Evolutionary conservation across 2,329 filamentous ascomycete genomes (phyloP).

Genomic region (Aciculosporium take): DNA sequence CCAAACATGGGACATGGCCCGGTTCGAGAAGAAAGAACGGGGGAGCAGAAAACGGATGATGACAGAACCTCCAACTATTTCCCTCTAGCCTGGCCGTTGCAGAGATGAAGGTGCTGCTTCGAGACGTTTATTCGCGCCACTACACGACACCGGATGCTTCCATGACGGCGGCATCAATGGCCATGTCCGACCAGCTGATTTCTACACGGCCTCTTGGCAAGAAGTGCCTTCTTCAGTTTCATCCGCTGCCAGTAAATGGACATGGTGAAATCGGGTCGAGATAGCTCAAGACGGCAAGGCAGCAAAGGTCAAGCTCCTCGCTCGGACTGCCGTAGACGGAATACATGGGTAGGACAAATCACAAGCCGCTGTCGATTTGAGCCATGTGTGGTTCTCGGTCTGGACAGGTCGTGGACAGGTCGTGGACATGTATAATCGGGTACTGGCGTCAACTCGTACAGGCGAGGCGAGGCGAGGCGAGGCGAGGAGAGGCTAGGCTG

Average conservation of each 20-base stretch:
- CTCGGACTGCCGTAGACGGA: background rate
- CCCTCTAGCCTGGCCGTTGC: constrained; percentile 37
- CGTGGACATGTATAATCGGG: background rate
- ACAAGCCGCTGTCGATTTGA: background rate
- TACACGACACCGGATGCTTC: constrained; percentile 38
- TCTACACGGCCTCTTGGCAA: constrained; percentile 48
- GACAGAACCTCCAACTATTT: background rate
- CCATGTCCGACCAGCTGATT: constrained; percentile 53
- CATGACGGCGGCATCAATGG: constrained; percentile 44
- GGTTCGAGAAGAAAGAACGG: background rate
- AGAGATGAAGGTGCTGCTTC: constrained; percentile 53
- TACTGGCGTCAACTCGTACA: background rate
- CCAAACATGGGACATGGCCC: too few species aligned
- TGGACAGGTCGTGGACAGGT: background rate
- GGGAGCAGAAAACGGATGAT: constrained; percentile 5
- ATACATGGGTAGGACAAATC: background rate
- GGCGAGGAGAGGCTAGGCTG: background rate
- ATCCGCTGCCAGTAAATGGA: constrained; percentile 15
- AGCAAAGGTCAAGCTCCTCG: background rate
- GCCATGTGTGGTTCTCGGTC: background rate
- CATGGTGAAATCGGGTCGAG: background rate
- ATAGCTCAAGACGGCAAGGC: background rate
- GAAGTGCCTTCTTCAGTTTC: constrained; percentile 40
- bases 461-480: too few species aligned
- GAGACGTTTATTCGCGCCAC: constrained; percentile 46